Base-by-base conservation (phyloP, 768 basidiomycete genomes). In the Melanogaster broomeanus region DNA sequence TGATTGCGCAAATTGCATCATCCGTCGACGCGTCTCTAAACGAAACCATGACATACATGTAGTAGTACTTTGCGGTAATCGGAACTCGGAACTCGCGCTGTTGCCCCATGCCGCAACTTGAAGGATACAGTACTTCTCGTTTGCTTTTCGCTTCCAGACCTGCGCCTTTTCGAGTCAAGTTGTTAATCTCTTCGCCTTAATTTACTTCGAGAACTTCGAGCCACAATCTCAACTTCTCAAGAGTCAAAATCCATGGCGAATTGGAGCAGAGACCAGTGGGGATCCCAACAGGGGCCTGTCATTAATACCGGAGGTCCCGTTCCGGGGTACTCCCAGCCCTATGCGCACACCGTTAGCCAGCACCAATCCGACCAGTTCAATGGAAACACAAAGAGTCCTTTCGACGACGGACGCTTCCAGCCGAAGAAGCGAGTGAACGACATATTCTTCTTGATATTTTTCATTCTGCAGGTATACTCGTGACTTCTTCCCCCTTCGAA, bases 381-480 rank as follows among this genome's bases (percentile, higher is more conserved):
- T 49, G 65, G 61, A 41, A 76, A 77, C 55, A 56, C 62, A 42
- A 84, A 84, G 61, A 70, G 75, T 10, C 82, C 84, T 4, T 84
- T 79, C 61, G 78, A 81, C 41, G 77, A 78, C 24, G 83, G 78
- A n/a, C 71, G 85, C 19, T 87, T 87, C 72, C 79, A 79, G 60
- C 82, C 81, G 15, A 86, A 83, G 72, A 87, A 81, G 60, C 77
- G 72, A 53, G 70, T 90, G 28, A 88, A 90, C 51, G 90, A 92
- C 66, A 82, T 83, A 3, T 72, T 88, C 45, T 83, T 89, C 64
- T 72, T 90, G 13, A 62, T 88, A 7, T 63, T 91, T 31, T 93
- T 89, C 70, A 66, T 92, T n/a, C 71, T 83, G 1, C 83, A 87
- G 71, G 84, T 90, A 48, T 33, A 69, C 52, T 16, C 15, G 16